Base-by-base conservation (phyloP, 2,329 filamentous ascomycete species). In the Colletotrichum brevisporum region DNA sequence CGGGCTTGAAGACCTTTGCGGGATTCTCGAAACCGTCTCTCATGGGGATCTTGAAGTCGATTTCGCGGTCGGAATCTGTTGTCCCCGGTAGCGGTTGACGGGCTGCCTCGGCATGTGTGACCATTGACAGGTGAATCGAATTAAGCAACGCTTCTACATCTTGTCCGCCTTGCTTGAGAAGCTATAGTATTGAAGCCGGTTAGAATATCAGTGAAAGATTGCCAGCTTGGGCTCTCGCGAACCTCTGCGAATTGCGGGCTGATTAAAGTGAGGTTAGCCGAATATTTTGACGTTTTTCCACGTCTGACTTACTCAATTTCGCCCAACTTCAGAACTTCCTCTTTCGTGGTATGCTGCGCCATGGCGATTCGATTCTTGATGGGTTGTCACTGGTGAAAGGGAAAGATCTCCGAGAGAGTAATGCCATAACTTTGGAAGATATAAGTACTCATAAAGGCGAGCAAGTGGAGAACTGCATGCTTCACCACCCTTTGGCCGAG, bases 11-110 rank as follows among this genome's bases (percentile, higher is more conserved):
- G 4, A 59, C 21, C 15, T 47, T 50, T 15, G 59, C 41, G 2
- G 36, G 47, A 18, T 61, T 66, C 18, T 62, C 26, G 12, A 21
- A 39, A 9, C 63, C 67, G 18, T 67, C 67, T 43, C 67, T 60
- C 31, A 62, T 63, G 5, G 63, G 63, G n/a, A 70, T 58, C 18
- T 58, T 54, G 51, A 59, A 48, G n/a, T 64, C 63, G 45, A 56
- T 57, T 26, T 69, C 67, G 3, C n/a, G 18, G 10, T 61, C 62
- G 12, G 62, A 39, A 31, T 59, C 39, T 39, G 18, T 18, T 6
- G 66, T 63, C 16, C 53, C 41, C 8, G 65, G 60, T 3, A 52
- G 41, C 16, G 60, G 39, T n/a, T 68, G 48, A 2, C 45, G 27
- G 24, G 66, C 39, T 21, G 27, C 48, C 9, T 54, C 31, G 24